Conservation (phyloP, 768 basidiomycete genomes). For the Leucocoprinus sp. region DNA sequence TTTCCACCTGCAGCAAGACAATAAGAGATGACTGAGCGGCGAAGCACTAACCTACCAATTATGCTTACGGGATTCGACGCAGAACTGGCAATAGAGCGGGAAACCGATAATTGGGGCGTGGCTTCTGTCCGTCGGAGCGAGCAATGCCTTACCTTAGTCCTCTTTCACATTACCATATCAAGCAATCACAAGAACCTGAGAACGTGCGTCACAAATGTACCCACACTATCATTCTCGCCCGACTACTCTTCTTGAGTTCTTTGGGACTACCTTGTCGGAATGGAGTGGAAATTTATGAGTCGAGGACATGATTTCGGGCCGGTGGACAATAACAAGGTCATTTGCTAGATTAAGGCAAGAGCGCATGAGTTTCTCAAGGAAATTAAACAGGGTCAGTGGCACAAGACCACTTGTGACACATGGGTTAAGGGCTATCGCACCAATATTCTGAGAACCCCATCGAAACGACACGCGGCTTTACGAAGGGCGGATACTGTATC, state of each 20-base stretch:
- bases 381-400: constrained; percentile 10
- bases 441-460: constrained; percentile 1
- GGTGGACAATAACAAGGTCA: not conserved
- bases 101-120: constrained; percentile 11
- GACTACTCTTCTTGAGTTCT: not conserved
- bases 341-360: not conserved
- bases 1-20: constrained; percentile 16
- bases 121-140: constrained; percentile 9
- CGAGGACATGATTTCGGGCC: not conserved
- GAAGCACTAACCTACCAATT: constrained; percentile 18
- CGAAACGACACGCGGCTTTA: constrained; percentile 1
- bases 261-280: not conserved
- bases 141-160: not conserved
- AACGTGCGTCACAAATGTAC: constrained; percentile 2
- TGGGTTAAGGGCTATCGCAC: constrained; percentile 5
- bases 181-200: not conserved
- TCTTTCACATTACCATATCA: constrained; percentile 9
- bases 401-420: not conserved
- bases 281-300: not conserved
- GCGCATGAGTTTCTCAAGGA: not conserved
- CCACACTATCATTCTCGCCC: constrained; percentile 6
- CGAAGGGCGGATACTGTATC: not conserved
- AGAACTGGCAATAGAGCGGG: constrained; percentile 12
- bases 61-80: constrained; percentile 14
- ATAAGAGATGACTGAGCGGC: constrained; percentile 19